Percentiles rank a stretch among this genome's conserved stretches.
These are phyloP conservation scores for Patellifolia procumbens DNA, from an alignment of 179 eudicot species.

Conservation along the genomic window DNA sequence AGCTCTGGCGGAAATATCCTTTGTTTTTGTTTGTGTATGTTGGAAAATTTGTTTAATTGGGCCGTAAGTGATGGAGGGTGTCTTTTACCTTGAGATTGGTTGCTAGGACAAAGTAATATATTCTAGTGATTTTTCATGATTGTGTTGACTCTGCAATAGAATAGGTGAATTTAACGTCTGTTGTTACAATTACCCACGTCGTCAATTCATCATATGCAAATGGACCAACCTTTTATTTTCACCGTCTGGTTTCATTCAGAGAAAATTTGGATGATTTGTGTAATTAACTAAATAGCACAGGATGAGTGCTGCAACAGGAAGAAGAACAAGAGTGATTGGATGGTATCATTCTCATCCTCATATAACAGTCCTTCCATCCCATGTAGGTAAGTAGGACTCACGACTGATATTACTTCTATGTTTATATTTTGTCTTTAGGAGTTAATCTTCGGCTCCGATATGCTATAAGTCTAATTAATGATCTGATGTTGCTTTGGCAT, in stretches of 20 bases:
- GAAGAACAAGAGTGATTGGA: constrained; percentile 96
- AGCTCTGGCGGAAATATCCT: constrained; percentile 97
- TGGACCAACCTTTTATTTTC: constrained; percentile 6
- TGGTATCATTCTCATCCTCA: constrained; percentile 99
- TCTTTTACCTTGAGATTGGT: background rate
- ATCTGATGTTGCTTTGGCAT: too few relatives aligned
- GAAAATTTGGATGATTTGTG: constrained; percentile 32
- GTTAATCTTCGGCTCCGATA: too few relatives aligned
- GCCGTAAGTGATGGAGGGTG: background rate
- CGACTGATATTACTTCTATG: background rate
- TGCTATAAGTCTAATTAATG: too few relatives aligned
- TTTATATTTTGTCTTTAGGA: background rate
- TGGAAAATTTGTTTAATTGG: background rate
- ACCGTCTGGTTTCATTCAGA: background rate
- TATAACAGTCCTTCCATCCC: constrained; percentile 96
- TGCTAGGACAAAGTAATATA: background rate
- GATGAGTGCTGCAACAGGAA: constrained; percentile 78
- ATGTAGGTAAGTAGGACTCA: constrained; percentile 73
- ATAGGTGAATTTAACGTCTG: background rate
- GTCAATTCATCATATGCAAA: background rate
- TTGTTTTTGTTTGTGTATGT: constrained; percentile 28
- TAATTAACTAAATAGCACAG: constrained; percentile 74
- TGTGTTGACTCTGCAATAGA: background rate
- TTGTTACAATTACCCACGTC: too few relatives aligned
- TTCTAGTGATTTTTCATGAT: background rate